Evolutionary conservation across 2,329 filamentous ascomycete genomes (phyloP), one percentile per base, ranked within the genome.

Genomic region (Trichothecium roseum): DNA sequence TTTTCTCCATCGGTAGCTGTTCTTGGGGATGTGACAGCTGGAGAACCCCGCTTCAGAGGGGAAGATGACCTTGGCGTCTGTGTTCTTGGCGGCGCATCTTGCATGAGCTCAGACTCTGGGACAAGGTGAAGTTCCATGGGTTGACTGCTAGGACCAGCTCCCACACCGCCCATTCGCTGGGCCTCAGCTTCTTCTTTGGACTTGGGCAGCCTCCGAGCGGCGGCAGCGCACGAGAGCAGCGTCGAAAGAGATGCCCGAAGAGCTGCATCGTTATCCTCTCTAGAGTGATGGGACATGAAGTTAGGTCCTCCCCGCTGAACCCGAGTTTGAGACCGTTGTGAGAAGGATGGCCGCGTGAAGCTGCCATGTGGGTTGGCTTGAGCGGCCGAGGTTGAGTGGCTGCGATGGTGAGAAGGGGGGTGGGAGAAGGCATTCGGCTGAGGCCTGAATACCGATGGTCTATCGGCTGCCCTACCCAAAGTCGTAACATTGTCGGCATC

Each of bases 371-470:
- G 59, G 29, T 60, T 59, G 17, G 66, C 62, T 48, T 64, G 63
- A 38, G 62, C 54, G 8, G 68, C 69, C 38, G 58, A 63, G 22
- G 68, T 59, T 9, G 71, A 72, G 45, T 71, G 63, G 39, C 61
- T 60, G 31, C 69, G 60, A 30, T 69, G 62, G 44, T 66, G 54
- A 12, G 66, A 65, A 2, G 83, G 81, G 3, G 86, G 86, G 50
- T 94, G 87, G 0, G 86, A 84, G 55, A 95, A 95, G 27, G 83
- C 86, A 50, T 95, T 94, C 6, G 88, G 88, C 50, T 94, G 86
- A 8, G 89, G 89, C 16, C 80, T 81, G 55, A 95, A 95, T 29
- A 60, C 54, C 10, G 20, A 24, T 4, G 64, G 57, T 27, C 62
- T 58, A 41, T 75, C 70, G 8, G 72, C 66, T 13, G 60, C 62